phyloP scores from a whole-genome alignment of 805 yeast species.

The Lipomyces spencermartinsiae region DNA sequence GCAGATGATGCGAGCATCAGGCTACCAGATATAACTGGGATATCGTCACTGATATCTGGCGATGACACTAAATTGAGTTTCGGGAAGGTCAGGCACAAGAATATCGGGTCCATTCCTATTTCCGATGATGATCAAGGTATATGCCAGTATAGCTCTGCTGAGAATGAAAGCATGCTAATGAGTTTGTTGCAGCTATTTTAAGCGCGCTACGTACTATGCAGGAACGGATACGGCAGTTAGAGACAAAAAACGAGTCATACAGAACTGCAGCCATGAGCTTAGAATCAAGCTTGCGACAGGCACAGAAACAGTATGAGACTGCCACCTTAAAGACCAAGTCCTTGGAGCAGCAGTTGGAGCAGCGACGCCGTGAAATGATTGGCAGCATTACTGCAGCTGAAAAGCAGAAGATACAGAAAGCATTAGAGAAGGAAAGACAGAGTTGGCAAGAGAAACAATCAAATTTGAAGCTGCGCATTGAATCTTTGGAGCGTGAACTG shows the following conservation, averaged over 20 bases:
- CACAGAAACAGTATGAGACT: conserved; percentile 12
- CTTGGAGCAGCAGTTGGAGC: conserved; percentile 31
- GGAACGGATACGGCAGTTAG: conserved; percentile 31
- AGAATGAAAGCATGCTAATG: background rate
- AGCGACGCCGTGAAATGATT: conserved; percentile 11
- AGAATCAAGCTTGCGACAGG: conserved; percentile 16
- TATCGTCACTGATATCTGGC: conserved; percentile 27
- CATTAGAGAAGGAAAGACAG: conserved; percentile 30
- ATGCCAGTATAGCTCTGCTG: background rate
- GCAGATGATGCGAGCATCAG: conserved; percentile 7
- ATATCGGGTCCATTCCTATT: conserved; percentile 32
- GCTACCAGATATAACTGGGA: conserved; percentile 37
- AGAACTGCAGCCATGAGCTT: conserved; percentile 16
- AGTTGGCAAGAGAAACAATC: conserved; percentile 28
- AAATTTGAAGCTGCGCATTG: conserved; percentile 19
- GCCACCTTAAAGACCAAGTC: conserved; percentile 11
- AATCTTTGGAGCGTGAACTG: conserved; percentile 22
- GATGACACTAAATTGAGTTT: conserved; percentile 16
- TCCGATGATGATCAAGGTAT: conserved; percentile 36
- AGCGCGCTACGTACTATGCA: conserved; percentile 32
- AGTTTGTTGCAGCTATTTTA: conserved; percentile 23
- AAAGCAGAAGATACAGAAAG: conserved; percentile 18
- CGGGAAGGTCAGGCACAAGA: conserved; percentile 15
- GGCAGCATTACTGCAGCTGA: conserved; percentile 19
- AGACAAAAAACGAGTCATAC: conserved; percentile 25